Evolutionary conservation across 306 rosid species (phyloP), one percentile per base, ranked within the genome.

Genomic region (Cicer cuneatum): DNA sequence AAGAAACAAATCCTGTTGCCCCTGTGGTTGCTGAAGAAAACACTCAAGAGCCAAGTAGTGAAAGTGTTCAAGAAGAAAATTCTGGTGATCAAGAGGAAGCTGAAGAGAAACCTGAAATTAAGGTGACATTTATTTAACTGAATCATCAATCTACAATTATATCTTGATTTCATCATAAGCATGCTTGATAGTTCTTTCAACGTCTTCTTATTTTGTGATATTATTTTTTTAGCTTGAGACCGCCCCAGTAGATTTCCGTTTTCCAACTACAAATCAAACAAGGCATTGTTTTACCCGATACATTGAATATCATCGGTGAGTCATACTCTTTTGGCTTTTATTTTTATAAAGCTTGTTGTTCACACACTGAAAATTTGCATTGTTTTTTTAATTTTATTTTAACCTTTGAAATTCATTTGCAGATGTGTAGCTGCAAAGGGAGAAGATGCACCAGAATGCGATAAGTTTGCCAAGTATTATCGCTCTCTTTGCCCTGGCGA

Each of bases 261-360:
- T 94, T 73, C 99, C 99, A 64, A 94, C 97, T 46, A 94, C 99
- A 41, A 94, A 94, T 80, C 99, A 92, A 80, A 88, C 97, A 7
- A 92, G 96, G 92, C 99, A 94, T 86, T 94, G 99, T 85, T 94
- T 94, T 73, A 94, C 99, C 67, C 93, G 96, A 63, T 92, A 94
- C 43, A 49, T 94, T 49, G 99, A 94, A 78, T 90, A 82, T 85
- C 96, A 94, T 54, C 85, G 99, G 99, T 90, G 52, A 67, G 91
- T 46, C 63, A 29, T 46, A 42, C 38, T 71, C 46, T 38, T 45
- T 79, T 51, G 10, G 51, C 66, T 46, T 33, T 72, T 68, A 35
- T 54, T 69, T 64, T 71, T 18, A 33, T 19, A 11, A 12, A 76
- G 15, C 52, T 68, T 41, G 13, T 52, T 87, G 42, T 42, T 13